phyloP scores from a whole-genome alignment of 2,329 filamentous ascomycete species.

The Penicillium sclerotiorum region DNA sequence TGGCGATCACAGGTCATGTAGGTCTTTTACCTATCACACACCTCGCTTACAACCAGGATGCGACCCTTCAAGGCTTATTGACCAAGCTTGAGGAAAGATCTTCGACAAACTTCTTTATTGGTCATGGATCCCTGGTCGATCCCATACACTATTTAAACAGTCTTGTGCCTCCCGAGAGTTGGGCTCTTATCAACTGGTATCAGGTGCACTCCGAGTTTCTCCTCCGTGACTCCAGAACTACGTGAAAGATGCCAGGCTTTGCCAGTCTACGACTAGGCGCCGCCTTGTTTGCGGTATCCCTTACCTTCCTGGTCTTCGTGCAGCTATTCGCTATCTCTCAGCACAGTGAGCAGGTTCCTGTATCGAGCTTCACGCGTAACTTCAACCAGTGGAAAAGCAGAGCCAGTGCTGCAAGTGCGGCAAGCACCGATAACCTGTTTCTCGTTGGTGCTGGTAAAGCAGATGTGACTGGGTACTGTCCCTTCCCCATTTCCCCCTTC shows the following conservation, averaged over 20 bases:
- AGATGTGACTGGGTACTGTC: conserved; percentile 67
- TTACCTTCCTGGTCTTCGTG: conserved; percentile 33
- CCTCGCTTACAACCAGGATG: conserved; percentile 20
- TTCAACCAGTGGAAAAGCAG: conserved; percentile 29
- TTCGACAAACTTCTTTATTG: not conserved
- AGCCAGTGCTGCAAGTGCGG: conserved; percentile 18
- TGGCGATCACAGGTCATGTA: conserved; percentile 15
- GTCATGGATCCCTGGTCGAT: not conserved
- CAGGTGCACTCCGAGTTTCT: too few species aligned
- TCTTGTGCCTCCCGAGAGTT: too few species aligned
- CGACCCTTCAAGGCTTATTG: conserved; percentile 12
- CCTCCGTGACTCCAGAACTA: too few species aligned
- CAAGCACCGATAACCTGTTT: conserved; percentile 52
- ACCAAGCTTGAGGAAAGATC: conserved; percentile 12
- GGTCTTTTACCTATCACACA: conserved; percentile 12
- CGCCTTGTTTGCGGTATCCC: conserved; percentile 28
- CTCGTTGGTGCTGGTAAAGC: conserved; percentile 70
- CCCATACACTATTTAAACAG: too few species aligned
- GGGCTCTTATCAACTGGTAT: too few species aligned
- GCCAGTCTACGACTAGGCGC: conserved; percentile 29
- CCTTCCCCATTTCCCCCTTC: not conserved
- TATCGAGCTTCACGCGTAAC: conserved; percentile 19
- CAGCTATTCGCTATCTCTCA: conserved; percentile 33
- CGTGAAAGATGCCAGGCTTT: conserved; percentile 24
- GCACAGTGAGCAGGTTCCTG: conserved; percentile 15